Evolutionary conservation across 305 asterid genomes (phyloP).

Genomic region (Fraxinus paxiana): DNA sequence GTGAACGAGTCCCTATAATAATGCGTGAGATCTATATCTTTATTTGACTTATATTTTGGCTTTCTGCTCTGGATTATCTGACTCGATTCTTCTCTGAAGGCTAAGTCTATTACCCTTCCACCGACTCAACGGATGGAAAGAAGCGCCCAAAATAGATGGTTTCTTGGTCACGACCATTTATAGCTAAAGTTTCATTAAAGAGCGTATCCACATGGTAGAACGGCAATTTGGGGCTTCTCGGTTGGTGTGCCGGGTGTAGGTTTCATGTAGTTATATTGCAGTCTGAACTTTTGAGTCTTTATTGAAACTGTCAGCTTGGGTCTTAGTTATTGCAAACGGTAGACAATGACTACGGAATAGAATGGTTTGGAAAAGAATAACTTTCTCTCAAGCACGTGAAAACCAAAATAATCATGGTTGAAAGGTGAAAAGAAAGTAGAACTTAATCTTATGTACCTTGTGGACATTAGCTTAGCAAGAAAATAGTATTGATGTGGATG

Average conservation of each 20-base stretch:
- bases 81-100: not conserved
- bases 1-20: not conserved
- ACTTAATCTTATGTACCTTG: slow-evolving; percentile 1
- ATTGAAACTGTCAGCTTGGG: not conserved
- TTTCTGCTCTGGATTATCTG: not conserved
- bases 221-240: not conserved
- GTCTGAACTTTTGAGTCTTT: not conserved
- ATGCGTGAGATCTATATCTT: not conserved
- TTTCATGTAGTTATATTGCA: not conserved
- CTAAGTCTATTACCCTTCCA: not conserved
- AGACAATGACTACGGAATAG: not conserved
- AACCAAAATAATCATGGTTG: not conserved
- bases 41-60: not conserved
- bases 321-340: not conserved
- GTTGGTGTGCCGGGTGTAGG: not conserved
- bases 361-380: slow-evolving; percentile 12
- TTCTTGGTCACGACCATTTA: not conserved
- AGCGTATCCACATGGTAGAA: not conserved
- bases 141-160: not conserved
- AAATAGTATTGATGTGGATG: not conserved
- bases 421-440: slow-evolving; percentile 5
- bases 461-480: not conserved
- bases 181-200: not conserved
- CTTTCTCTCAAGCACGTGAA: not conserved
- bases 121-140: not conserved